A percentile compares a stretch with the other conserved stretches of the same genome.
phyloP scores from a whole-genome alignment of 768 basidiomycete species.

The Pulveroboletus sp. region DNA sequence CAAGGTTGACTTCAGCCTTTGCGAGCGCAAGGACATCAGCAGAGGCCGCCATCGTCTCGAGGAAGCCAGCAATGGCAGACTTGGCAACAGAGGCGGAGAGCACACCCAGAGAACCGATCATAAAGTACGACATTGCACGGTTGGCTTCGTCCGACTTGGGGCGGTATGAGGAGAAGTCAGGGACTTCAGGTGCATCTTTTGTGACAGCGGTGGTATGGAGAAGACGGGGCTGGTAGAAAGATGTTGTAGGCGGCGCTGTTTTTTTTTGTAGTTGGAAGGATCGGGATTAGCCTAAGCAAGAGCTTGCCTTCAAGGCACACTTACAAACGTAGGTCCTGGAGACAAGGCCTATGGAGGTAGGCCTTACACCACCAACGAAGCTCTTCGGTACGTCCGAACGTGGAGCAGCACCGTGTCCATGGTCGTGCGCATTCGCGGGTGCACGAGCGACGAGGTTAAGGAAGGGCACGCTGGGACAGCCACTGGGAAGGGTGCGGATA shows the following conservation, averaged over 20 bases:
- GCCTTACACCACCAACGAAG: constrained; percentile 55
- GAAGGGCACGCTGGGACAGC: constrained; percentile 71
- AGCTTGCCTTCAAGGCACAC: constrained; percentile 22
- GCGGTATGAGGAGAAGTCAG: constrained; percentile 84
- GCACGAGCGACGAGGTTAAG: constrained; percentile 71
- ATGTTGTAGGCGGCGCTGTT: constrained; percentile 47
- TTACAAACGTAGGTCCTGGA: constrained; percentile 64
- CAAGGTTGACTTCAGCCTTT: constrained; percentile 93
- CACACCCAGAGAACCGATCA: constrained; percentile 88
- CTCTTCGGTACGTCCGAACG: constrained; percentile 59
- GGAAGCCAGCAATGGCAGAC: constrained; percentile 88
- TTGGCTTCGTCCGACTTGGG: constrained; percentile 58
- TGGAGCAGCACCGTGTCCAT: constrained; percentile 50
- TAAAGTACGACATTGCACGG: constrained; percentile 81
- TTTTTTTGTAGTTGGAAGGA: background rate
- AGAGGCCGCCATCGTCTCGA: constrained; percentile 94
- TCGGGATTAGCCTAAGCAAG: constrained; percentile 14
- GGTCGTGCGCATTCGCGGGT: constrained; percentile 52
- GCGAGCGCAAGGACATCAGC: constrained; percentile 97
- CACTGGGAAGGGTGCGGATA: constrained; percentile 70
- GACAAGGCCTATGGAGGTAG: constrained; percentile 49
- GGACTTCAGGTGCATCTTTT: constrained; percentile 75
- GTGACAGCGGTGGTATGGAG: constrained; percentile 71
- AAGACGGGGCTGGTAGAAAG: constrained; percentile 59
- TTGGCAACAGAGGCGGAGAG: constrained; percentile 94